Evolutionary conservation across 257 asterid genomes (phyloP).

Genomic region (Penstemon davidsonii): DNA sequence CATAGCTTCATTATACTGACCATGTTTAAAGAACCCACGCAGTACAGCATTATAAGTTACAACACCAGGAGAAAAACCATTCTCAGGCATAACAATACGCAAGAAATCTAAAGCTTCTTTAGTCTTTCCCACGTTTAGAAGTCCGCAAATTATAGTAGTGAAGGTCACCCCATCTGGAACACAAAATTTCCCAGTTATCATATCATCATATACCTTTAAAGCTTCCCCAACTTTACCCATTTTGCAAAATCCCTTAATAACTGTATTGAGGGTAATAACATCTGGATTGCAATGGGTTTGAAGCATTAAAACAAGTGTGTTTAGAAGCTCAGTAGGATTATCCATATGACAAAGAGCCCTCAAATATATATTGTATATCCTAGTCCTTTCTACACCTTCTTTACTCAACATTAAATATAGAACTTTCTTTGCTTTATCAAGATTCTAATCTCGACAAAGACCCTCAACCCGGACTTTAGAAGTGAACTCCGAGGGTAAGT

Average conservation of each 20-base stretch:
- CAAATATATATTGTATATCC: slow-evolving; percentile 78
- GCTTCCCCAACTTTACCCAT: slow-evolving; percentile 75
- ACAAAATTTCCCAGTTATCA: slow-evolving; percentile 73
- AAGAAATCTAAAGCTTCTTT: slow-evolving; percentile 61
- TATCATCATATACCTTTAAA: slow-evolving; percentile 60
- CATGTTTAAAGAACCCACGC: slow-evolving; percentile 65
- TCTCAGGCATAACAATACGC: slow-evolving; percentile 54
- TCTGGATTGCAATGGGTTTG: slow-evolving; percentile 81
- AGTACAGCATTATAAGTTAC: slow-evolving; percentile 70
- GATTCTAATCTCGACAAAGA: slow-evolving; percentile 63
- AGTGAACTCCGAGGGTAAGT: slow-evolving; percentile 75
- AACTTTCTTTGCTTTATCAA: slow-evolving; percentile 65
- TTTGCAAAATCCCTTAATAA: slow-evolving; percentile 74
- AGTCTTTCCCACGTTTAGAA: slow-evolving; percentile 51
- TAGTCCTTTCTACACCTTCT: slow-evolving; percentile 49
- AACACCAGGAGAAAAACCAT: slow-evolving; percentile 55
- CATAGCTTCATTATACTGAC: slow-evolving; percentile 62
- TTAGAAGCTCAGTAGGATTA: slow-evolving; percentile 80
- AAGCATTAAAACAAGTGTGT: slow-evolving; percentile 70
- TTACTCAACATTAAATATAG: slow-evolving; percentile 56
- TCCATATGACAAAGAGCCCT: slow-evolving; percentile 68
- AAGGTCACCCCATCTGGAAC: slow-evolving; percentile 75
- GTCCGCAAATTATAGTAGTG: slow-evolving; percentile 63
- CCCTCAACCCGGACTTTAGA: slow-evolving; percentile 68
- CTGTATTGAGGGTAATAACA: slow-evolving; percentile 71